Evolutionary conservation across 805 yeast genomes (phyloP), one percentile per base, ranked within the genome.

Genomic region (Yarrowia keelungensis): DNA sequence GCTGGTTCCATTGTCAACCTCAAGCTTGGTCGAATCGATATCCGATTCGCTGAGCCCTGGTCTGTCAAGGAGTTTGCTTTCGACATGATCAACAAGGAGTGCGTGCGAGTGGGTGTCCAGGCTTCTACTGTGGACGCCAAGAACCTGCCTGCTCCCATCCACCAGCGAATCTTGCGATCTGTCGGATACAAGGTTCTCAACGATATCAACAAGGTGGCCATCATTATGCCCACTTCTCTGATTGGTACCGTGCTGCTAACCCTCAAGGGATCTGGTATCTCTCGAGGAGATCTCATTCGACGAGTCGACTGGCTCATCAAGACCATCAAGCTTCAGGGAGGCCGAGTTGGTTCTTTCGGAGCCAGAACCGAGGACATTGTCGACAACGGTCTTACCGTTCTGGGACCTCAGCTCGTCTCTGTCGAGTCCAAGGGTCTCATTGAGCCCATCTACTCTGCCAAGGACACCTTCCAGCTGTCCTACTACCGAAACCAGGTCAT

Each of bases 401-500:
- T 80, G 26, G 82, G 82, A 8, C 49, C 73, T n/a, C 77, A 77
- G 36, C 71, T 80, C 42, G 81, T 80, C 1, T 75, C 76, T 11
- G 72, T 71, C 10, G 72, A 71, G 36, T 71, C 71, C 46, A 74
- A 75, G 71, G 76, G 74, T 39, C 71, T 80, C 64, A 71, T 80
- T 15, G 83, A 80, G 70, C 73, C 79, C 26, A 79, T 80, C 26
- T 80, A 76, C 72, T 72, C 67, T 56, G 78, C 87, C 39, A 80
- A 79, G 65, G 86, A 84, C 71, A 77, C 85, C 11, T 83, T 86
- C 76, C 88, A 85, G 75, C 79, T 86, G 49, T 79, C 85, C 51
- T 86, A 84, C 73, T 86, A 86, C 76, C 84, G 88, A 71, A 86
- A 86, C 75, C 83, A 85, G 74, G 78, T 83, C 10, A 84, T 86